Percentiles rank a stretch among this genome's conserved stretches.
phyloP scores from a whole-genome alignment of 495 filamentous ascomycete species.

The Copromyces sp. region DNA sequence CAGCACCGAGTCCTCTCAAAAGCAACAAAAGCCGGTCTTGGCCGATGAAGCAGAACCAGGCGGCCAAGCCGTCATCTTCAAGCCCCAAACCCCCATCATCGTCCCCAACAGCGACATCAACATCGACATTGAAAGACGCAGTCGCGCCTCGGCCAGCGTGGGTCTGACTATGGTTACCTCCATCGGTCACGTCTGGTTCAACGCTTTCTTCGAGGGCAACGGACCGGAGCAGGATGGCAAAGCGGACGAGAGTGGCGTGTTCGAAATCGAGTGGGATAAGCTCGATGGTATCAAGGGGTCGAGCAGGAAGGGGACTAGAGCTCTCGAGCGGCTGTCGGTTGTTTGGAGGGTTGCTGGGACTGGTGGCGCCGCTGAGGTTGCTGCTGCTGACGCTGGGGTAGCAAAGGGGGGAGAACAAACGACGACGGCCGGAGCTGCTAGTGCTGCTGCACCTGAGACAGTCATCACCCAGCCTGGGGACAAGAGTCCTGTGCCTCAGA shows the following conservation, averaged over 20 bases:
- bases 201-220: slow-evolving; percentile 82
- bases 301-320: slow-evolving; percentile 63
- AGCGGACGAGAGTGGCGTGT: slow-evolving; percentile 42
- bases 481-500: slow-evolving; percentile 57
- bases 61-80: slow-evolving; percentile 64
- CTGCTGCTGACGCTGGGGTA: slow-evolving; percentile 15
- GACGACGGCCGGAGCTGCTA: slow-evolving; percentile 9
- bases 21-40: slow-evolving; percentile 5
- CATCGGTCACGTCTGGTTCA: slow-evolving; percentile 94
- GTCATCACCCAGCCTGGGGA: slow-evolving; percentile 48
- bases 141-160: slow-evolving; percentile 62
- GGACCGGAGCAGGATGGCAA: slow-evolving; percentile 46
- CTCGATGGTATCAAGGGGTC: slow-evolving; percentile 68
- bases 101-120: slow-evolving; percentile 79
- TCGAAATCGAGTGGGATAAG: slow-evolving; percentile 50
- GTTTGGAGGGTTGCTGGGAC: slow-evolving; percentile 52
- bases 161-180: slow-evolving; percentile 84
- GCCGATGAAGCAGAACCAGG: slow-evolving; percentile 33
- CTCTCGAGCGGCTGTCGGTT: slow-evolving; percentile 75
- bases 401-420: background rate
- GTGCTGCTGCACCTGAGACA: slow-evolving; percentile 13
- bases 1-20: background rate
- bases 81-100: slow-evolving; percentile 48
- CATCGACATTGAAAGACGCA: slow-evolving; percentile 68
- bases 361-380: background rate